A percentile compares a stretch with the other conserved stretches of the same genome.
Conservation (phyloP, 1,284 basidiomycete genomes). For the Crocinoboletus sp. region DNA sequence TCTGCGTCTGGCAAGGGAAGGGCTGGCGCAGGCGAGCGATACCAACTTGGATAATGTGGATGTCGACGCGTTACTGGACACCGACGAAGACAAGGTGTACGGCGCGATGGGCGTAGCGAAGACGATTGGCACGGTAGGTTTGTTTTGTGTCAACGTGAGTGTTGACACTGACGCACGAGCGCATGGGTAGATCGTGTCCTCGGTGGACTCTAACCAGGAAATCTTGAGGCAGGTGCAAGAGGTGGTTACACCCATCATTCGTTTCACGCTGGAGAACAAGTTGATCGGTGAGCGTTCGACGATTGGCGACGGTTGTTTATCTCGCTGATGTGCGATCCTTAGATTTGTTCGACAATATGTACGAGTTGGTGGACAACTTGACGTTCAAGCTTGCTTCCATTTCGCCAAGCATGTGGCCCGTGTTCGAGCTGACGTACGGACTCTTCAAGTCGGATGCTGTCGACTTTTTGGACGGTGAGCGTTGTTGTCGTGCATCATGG, state of each 20-base stretch:
- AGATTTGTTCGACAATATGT: conserved; percentile 89
- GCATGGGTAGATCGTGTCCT: conserved; percentile 52
- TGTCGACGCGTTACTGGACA: conserved; percentile 51
- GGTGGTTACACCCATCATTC: conserved; percentile 75
- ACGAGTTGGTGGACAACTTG: conserved; percentile 80
- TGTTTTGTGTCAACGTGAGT: neutral
- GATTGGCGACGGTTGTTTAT: neutral
- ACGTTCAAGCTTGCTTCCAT: conserved; percentile 82
- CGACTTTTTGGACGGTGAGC: conserved; percentile 78
- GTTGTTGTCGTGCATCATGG: neutral
- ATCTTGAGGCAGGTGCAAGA: conserved; percentile 80
- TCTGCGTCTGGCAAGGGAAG: conserved; percentile 70
- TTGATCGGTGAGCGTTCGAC: conserved; percentile 51
- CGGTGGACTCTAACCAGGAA: conserved; percentile 71
- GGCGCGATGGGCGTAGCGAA: conserved; percentile 83
- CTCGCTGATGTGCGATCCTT: neutral
- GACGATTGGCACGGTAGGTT: conserved; percentile 68
- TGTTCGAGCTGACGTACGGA: conserved; percentile 80
- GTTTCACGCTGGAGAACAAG: conserved; percentile 73
- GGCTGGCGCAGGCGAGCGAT: conserved; percentile 48
- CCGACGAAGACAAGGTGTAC: conserved; percentile 78
- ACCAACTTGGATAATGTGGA: conserved; percentile 40
- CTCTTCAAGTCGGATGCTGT: conserved; percentile 83
- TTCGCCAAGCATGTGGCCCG: conserved; percentile 80
- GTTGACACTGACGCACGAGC: neutral